Percentiles rank a stretch among this genome's conserved stretches.
phyloP scores from a whole-genome alignment of 805 yeast genomes.

The Ogataea philodendri region DNA sequence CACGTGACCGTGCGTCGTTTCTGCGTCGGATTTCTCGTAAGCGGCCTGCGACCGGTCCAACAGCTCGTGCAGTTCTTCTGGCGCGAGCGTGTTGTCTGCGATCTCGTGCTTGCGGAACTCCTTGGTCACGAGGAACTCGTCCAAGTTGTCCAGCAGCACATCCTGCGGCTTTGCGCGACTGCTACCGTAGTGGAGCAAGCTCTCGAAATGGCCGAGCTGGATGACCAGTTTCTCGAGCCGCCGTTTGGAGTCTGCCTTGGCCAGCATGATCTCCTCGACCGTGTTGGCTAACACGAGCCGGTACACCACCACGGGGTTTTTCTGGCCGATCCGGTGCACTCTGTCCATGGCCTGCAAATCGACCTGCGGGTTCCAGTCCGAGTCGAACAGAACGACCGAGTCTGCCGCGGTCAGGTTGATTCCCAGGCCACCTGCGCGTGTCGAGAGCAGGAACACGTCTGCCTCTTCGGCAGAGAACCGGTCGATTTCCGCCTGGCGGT shows the following conservation, averaged over 20 bases:
- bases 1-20: constrained; percentile 24
- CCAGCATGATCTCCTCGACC: constrained; percentile 77
- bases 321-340: constrained; percentile 91
- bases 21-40: constrained; percentile 27
- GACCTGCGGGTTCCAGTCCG: constrained; percentile 97
- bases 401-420: constrained; percentile 85
- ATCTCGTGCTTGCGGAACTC: constrained; percentile 26
- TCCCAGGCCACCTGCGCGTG: constrained; percentile 95
- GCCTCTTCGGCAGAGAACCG: constrained; percentile 41
- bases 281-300: constrained; percentile 76
- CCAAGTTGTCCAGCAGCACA: constrained; percentile 35
- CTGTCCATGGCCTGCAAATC: constrained; percentile 96
- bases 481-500: constrained; percentile 62
- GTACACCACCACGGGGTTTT: constrained; percentile 75
- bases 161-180: constrained; percentile 15
- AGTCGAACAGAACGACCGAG: constrained; percentile 84
- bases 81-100: constrained; percentile 31
- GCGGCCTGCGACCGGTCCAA: constrained; percentile 47
- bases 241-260: constrained; percentile 77
- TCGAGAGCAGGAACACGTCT: constrained; percentile 70
- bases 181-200: constrained; percentile 26
- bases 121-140: constrained; percentile 39
- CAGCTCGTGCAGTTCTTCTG: constrained; percentile 48
- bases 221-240: constrained; percentile 74
- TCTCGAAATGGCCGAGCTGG: constrained; percentile 58